Evolutionary conservation across 108 stramenopile genomes (phyloP).

Genomic region (Chaetoceros muelleri): DNA sequence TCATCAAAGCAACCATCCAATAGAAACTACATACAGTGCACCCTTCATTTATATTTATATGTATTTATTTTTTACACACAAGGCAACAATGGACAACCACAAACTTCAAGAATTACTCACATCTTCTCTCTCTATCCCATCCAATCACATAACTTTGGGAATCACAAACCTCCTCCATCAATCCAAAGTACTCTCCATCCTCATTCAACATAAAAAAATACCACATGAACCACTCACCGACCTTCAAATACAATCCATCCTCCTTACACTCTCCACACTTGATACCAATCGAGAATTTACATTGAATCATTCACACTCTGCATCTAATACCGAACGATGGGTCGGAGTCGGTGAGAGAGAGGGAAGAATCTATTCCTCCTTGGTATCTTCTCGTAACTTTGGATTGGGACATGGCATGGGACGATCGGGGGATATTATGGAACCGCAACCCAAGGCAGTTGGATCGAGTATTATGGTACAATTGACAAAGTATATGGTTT

Average conservation of each 20-base stretch:
- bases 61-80: too few relatives aligned
- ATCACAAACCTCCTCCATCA: not conserved
- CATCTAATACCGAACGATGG: slow-evolving; percentile 39
- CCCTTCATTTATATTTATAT: too few relatives aligned
- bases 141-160: not conserved
- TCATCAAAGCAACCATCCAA: too few relatives aligned
- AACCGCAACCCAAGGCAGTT: slow-evolving; percentile 98
- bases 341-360: slow-evolving; percentile 99
- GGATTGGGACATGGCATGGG: slow-evolving; percentile 96
- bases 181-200: not conserved
- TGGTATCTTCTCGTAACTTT: slow-evolving; percentile 83
- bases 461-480: slow-evolving; percentile 88
- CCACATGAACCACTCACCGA: slow-evolving; percentile 18
- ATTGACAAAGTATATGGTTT: slow-evolving; percentile 58
- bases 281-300: slow-evolving; percentile 77
- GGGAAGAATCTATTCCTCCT: slow-evolving; percentile 83
- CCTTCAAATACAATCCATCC: slow-evolving; percentile 65
- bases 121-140: not conserved
- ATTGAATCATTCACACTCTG: not conserved
- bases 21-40: too few relatives aligned
- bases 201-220: not conserved
- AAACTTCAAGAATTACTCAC: not conserved
- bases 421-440: slow-evolving; percentile 93
- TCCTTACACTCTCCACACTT: slow-evolving; percentile 61
- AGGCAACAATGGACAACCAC: not conserved